Evolutionary conservation across 768 basidiomycete genomes (phyloP).

Genomic region (Phanerochaete sordida): DNA sequence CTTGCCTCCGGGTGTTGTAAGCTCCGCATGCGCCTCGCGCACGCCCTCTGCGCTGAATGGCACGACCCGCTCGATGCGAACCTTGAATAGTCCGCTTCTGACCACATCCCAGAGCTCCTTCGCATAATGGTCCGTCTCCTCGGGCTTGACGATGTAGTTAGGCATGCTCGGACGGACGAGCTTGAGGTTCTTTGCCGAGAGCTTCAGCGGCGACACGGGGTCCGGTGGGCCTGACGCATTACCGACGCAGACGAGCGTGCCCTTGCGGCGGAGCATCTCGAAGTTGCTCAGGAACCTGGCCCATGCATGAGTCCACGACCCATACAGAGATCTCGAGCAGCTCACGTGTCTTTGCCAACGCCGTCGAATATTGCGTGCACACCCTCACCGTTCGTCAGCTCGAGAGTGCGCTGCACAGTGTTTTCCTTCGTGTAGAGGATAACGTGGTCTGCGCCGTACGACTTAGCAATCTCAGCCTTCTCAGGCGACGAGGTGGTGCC

Average conservation of each 20-base stretch:
- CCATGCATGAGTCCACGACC: neutral
- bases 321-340: neutral
- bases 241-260: slow-evolving; percentile 82
- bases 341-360: slow-evolving; percentile 94
- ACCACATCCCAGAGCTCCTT: slow-evolving; percentile 62
- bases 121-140: slow-evolving; percentile 68
- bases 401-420: slow-evolving; percentile 66
- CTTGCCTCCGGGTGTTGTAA: slow-evolving; percentile 57
- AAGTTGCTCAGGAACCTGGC: slow-evolving; percentile 77
- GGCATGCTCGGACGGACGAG: slow-evolving; percentile 61
- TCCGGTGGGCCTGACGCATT: slow-evolving; percentile 84
- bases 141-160: slow-evolving; percentile 70
- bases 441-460: slow-evolving; percentile 83
- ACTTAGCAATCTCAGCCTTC: slow-evolving; percentile 79
- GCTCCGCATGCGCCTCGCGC: slow-evolving; percentile 71
- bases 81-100: slow-evolving; percentile 56
- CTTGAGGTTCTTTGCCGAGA: slow-evolving; percentile 78
- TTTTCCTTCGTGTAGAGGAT: slow-evolving; percentile 77
- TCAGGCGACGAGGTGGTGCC: slow-evolving; percentile 87
- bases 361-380: slow-evolving; percentile 90
- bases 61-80: slow-evolving; percentile 76
- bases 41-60: slow-evolving; percentile 81
- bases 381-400: slow-evolving; percentile 74
- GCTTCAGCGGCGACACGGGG: slow-evolving; percentile 67
- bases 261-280: slow-evolving; percentile 74